These are phyloP conservation scores for Scedosporium dehoogii DNA, from an alignment of 2,329 filamentous ascomycete species.

Conservation along the genomic window DNA sequence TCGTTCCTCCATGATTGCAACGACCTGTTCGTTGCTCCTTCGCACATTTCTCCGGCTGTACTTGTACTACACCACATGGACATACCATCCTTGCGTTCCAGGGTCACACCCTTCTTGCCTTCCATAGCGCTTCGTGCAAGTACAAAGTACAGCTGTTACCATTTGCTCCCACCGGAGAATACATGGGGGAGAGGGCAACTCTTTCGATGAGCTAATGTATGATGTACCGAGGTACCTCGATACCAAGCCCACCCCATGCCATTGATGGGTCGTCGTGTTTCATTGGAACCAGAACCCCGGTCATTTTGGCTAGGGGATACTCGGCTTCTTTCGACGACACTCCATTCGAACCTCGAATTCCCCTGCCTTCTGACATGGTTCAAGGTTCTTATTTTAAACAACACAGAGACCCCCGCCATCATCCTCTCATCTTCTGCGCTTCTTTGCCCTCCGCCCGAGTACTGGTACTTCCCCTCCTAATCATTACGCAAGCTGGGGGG, in stretches of 20 bases:
- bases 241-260: too few relatives aligned
- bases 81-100: too few relatives aligned
- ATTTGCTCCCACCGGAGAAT: too few relatives aligned
- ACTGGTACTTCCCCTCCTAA: neutral
- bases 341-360: slow-evolving; percentile 3
- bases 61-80: too few relatives aligned
- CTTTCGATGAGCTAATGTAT: too few relatives aligned
- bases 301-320: neutral
- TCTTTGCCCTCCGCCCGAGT: neutral
- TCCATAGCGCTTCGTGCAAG: too few relatives aligned
- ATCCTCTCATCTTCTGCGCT: neutral
- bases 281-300: slow-evolving; percentile 6
- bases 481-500: neutral
- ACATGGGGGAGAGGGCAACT: too few relatives aligned
- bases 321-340: slow-evolving; percentile 7
- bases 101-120: too few relatives aligned
- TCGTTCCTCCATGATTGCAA: too few relatives aligned
- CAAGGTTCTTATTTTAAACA: slow-evolving; percentile 7
- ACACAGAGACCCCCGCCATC: slow-evolving; percentile 1
- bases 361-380: slow-evolving; percentile 4
- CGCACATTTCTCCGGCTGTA: too few relatives aligned
- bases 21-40: too few relatives aligned
- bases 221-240: neutral
- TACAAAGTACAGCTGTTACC: too few relatives aligned
- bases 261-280: slow-evolving; percentile 2